Percentiles rank a stretch among this genome's conserved stretches.
These are phyloP conservation scores for Leccinum subgranulosum DNA, from an alignment of 768 basidiomycete species.

Conservation along the genomic window DNA sequence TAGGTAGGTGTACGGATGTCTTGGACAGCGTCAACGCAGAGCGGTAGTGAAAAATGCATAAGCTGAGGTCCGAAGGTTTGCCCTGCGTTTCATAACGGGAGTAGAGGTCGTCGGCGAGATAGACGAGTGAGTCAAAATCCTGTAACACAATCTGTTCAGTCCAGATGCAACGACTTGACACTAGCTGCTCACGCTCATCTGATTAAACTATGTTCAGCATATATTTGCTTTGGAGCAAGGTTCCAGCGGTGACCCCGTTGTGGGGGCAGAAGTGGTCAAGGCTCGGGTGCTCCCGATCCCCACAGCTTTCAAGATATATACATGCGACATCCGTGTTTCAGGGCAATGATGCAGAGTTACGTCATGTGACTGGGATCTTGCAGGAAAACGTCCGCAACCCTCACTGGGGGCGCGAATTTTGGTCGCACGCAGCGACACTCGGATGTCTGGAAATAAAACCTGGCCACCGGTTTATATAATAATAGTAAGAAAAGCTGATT, in stretches of 20 bases:
- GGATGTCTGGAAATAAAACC: slow-evolving; percentile 1
- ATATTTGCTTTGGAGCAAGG: not conserved
- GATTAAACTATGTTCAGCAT: not conserved
- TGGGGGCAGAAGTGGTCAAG: slow-evolving; percentile 1
- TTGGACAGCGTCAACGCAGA: slow-evolving; percentile 24
- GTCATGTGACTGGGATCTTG: slow-evolving; percentile 9
- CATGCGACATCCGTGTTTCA: slow-evolving; percentile 3
- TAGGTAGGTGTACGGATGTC: slow-evolving; percentile 14
- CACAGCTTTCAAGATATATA: slow-evolving; percentile 10
- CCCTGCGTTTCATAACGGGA: slow-evolving; percentile 21
- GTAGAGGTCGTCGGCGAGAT: slow-evolving; percentile 24
- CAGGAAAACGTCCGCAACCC: slow-evolving; percentile 4
- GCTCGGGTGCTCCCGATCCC: slow-evolving; percentile 2
- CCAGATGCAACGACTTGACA: not conserved
- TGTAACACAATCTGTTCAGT: slow-evolving; percentile 3
- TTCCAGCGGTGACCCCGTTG: not conserved
- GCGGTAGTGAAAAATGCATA: slow-evolving; percentile 26
- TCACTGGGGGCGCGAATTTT: not conserved
- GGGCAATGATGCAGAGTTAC: slow-evolving; percentile 7
- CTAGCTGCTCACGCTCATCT: slow-evolving; percentile 18
- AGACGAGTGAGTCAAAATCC: slow-evolving; percentile 24
- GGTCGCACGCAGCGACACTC: not conserved
- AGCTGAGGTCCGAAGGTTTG: slow-evolving; percentile 22
- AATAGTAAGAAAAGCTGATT: not conserved
- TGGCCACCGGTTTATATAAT: not conserved